Evolutionary conservation across 2,329 filamentous ascomycete species (phyloP).

Genomic region (Microdochium nivale): DNA sequence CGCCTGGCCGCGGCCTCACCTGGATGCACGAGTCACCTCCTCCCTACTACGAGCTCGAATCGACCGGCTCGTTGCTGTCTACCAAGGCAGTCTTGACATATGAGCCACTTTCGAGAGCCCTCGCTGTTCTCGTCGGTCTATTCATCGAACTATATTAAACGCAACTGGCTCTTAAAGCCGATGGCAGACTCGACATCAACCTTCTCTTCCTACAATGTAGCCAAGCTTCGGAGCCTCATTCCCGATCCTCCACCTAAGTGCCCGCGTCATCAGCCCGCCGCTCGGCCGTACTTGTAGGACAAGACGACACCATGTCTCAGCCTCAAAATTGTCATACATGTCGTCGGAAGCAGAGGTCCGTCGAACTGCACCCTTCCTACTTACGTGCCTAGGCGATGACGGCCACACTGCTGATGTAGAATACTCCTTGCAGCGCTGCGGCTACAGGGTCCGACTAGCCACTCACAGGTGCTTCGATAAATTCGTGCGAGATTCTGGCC

Average conservation of each 20-base stretch:
- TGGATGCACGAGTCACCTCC: too few relatives aligned
- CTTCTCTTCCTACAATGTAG: neutral
- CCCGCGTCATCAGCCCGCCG: neutral
- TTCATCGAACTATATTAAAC: neutral
- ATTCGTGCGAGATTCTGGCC: conserved; percentile 24
- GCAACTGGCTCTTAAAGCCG: neutral
- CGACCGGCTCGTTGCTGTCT: too few relatives aligned
- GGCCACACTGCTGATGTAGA: neutral
- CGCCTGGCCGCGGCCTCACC: too few relatives aligned
- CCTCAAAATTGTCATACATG: conserved; percentile 9
- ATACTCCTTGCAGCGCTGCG: conserved; percentile 24
- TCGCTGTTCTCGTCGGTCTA: neutral
- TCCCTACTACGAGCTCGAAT: too few relatives aligned
- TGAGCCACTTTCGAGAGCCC: neutral
- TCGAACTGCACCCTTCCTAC: neutral
- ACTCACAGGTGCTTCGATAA: conserved; percentile 30
- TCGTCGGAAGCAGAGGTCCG: conserved; percentile 9
- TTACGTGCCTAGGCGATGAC: neutral
- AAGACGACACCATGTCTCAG: neutral
- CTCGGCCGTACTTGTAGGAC: neutral
- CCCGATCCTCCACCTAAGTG: neutral
- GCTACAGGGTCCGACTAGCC: conserved; percentile 34
- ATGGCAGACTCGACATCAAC: neutral
- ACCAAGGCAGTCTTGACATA: too few relatives aligned
- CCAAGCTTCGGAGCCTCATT: neutral